Conservation (phyloP, 2,329 filamentous ascomycete species). For the Lizonia empirigonia region DNA sequence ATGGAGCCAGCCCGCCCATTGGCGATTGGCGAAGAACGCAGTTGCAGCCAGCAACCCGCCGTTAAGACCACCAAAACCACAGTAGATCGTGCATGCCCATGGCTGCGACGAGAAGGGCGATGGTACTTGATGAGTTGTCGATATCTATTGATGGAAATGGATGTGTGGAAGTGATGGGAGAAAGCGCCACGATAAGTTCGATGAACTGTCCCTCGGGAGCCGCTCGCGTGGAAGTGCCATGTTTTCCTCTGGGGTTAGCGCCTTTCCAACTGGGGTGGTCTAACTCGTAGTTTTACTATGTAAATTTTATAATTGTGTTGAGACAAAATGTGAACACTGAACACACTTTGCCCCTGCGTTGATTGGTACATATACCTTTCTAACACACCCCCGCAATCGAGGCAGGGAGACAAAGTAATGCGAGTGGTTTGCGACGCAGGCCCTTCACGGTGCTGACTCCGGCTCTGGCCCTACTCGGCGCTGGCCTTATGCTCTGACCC, state of each 20-base stretch:
- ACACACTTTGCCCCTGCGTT: no score
- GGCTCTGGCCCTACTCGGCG: no score
- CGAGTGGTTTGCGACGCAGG: no score
- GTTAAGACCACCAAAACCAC: not conserved
- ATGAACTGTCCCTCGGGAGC: slow-evolving; percentile 8
- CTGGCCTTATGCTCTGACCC: no score
- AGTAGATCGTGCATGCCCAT: not conserved
- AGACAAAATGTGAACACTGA: no score
- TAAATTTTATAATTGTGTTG: no score
- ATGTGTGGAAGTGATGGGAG: slow-evolving; percentile 13
- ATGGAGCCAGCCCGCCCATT: slow-evolving; percentile 12
- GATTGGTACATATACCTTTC: no score
- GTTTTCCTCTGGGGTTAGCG: slow-evolving; percentile 8
- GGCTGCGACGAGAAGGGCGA: not conserved
- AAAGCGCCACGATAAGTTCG: slow-evolving; percentile 12
- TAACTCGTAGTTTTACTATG: no score
- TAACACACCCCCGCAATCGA: no score
- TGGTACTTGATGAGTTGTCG: slow-evolving; percentile 7
- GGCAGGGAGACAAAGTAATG: no score
- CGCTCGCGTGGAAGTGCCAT: slow-evolving; percentile 13
- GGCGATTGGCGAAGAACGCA: slow-evolving; percentile 10
- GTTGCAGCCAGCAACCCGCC: slow-evolving; percentile 2
- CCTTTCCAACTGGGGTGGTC: no score
- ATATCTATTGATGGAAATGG: slow-evolving; percentile 7
- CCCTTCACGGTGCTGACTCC: no score